Evolutionary conservation across 306 rosid genomes (phyloP), one percentile per base, ranked within the genome.

Genomic region (Amphicarpaea edgeworthii): DNA sequence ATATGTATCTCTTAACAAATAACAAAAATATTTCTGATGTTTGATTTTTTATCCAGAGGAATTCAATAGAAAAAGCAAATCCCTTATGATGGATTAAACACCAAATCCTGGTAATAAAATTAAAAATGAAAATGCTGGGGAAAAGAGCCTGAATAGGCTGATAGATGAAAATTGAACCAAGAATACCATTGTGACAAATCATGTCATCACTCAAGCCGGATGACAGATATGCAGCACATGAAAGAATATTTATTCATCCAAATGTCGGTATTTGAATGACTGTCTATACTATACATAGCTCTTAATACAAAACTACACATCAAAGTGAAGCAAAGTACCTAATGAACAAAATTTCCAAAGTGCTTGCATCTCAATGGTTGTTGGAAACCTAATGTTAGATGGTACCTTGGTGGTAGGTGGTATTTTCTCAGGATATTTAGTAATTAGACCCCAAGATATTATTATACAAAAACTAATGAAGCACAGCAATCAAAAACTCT

Each of bases 211-310:
- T 19, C 16, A 1, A 20, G 73, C 67, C 42, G 17, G 8, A 19
- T 21, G 83, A 58, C 49, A 15, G 8, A 11, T 8, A 76, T 50
- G 68, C 55, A 28, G 51, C 62, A 12, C 43, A n/a, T 24, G 43
- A 51, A 30, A 30, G 60, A 51, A 57, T 32, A 67, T 83, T 81
- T 75, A 77, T 75, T 79, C 28, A 73, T 67, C 75, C 43, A 77
- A 28, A 20, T 30, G 49, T 26, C 9, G 51, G 19, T 75, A 67
- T 67, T 76, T 66, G 49, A 59, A 30, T 3, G 14, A 50, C 65
- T 7, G 77, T 73, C 66, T 67, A 23, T 59, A 86, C 66, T 67
- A 23, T 59, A 86, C 89, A 87, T 41, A 53, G 23, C 43, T 71
- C 53, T 65, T 81, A 16, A 75, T 42, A 71, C 70, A 75, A 77